These are phyloP conservation scores for Dictyostelium purpureum DNA, from an alignment of 78 protist genomes.

Conservation along the genomic window DNA sequence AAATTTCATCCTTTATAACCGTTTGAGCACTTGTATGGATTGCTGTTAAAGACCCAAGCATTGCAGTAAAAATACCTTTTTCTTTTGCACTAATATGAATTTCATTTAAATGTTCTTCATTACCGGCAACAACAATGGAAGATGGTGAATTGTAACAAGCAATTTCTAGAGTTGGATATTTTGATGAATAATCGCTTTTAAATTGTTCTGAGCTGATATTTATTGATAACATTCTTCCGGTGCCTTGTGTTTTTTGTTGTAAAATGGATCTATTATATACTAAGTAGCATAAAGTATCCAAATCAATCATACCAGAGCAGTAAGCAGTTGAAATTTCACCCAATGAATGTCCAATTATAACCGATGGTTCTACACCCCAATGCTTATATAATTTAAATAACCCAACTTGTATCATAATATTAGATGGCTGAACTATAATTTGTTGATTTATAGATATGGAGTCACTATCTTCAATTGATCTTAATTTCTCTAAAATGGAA, in stretches of 20 bases:
- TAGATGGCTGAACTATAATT: slow-evolving; percentile 49
- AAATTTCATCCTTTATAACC: not conserved
- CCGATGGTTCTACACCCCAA: not conserved
- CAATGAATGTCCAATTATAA: slow-evolving; percentile 20
- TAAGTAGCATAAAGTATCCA: not conserved
- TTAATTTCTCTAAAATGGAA: not conserved
- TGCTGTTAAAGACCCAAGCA: not conserved
- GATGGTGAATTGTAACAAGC: slow-evolving; percentile 22
- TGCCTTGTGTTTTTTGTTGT: slow-evolving; percentile 14
- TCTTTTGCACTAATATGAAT: not conserved
- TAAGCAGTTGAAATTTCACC: slow-evolving; percentile 16
- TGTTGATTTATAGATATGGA: slow-evolving; percentile 8
- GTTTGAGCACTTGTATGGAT: not conserved
- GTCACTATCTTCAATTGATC: not conserved
- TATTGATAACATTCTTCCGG: slow-evolving; percentile 13
- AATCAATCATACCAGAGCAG: not conserved
- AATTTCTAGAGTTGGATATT: not conserved
- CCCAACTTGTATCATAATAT: slow-evolving; percentile 37
- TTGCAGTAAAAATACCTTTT: not conserved
- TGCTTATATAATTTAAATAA: slow-evolving; percentile 7
- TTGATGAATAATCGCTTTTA: not conserved
- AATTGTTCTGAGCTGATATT: not conserved
- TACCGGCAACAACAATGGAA: not conserved
- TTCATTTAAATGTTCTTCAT: not conserved
- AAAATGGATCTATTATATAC: not conserved